These are phyloP conservation scores for Reticulascus tulasneorum DNA, from an alignment of 2,329 filamentous ascomycete genomes.

Conservation along the genomic window DNA sequence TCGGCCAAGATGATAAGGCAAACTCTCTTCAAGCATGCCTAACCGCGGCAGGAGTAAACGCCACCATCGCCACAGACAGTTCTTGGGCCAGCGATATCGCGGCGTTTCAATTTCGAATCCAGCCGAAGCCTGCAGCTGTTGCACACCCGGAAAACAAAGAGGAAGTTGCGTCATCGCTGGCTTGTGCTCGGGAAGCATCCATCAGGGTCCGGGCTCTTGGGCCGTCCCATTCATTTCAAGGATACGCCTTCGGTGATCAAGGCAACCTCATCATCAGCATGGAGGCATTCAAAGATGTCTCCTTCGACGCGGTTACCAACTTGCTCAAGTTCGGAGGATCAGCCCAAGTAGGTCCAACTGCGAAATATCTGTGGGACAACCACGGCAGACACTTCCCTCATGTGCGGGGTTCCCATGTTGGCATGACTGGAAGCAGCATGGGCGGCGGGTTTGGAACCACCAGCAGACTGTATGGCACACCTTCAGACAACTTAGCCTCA, in stretches of 20 bases:
- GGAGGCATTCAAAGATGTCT: constrained; percentile 11
- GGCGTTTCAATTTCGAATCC: constrained; percentile 14
- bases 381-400: constrained; percentile 14
- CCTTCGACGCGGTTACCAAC: constrained; percentile 6
- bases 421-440: constrained; percentile 12
- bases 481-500: constrained; percentile 13
- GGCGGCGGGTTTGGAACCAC: constrained; percentile 11
- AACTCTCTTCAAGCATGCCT: constrained; percentile 11
- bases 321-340: constrained; percentile 12
- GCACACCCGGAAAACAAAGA: constrained; percentile 13
- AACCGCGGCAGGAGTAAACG: constrained; percentile 10
- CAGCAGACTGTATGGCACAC: constrained; percentile 12
- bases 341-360: constrained; percentile 11
- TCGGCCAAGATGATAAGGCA: constrained; percentile 9
- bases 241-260: constrained; percentile 11
- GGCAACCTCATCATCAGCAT: constrained; percentile 14
- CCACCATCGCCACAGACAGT: constrained; percentile 11
- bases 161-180: constrained; percentile 11
- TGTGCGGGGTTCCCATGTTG: constrained; percentile 13
- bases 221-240: constrained; percentile 13
- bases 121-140: constrained; percentile 12
- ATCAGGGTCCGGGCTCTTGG: constrained; percentile 11
- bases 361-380: constrained; percentile 13
- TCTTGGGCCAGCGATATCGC: constrained; percentile 8
- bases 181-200: constrained; percentile 12